phyloP scores from a whole-genome alignment of 2,329 filamentous ascomycete species.

The Monosporascus ibericus region DNA sequence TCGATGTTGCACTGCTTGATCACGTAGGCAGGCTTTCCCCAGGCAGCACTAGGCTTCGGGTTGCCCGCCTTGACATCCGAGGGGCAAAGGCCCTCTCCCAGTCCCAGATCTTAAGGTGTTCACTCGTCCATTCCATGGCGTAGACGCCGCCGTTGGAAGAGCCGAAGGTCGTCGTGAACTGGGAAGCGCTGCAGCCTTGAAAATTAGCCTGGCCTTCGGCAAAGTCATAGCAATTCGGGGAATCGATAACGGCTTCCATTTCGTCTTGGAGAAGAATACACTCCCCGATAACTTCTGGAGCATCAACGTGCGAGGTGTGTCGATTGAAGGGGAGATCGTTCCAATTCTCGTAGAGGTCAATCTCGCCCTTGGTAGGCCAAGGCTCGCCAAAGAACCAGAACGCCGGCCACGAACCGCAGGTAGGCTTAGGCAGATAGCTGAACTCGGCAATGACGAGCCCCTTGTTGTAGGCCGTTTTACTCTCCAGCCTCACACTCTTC shows the following conservation, averaged over 20 bases:
- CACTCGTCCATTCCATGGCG: conserved; percentile 55
- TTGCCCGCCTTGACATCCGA: conserved; percentile 46
- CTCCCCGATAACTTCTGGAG: conserved; percentile 21
- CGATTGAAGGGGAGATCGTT: conserved; percentile 48
- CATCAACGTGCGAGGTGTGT: conserved; percentile 52
- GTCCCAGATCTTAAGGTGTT: conserved; percentile 59
- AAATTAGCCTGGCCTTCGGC: conserved; percentile 27
- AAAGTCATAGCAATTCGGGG: conserved; percentile 35
- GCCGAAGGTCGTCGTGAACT: conserved; percentile 33
- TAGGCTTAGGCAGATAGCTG: conserved; percentile 58
- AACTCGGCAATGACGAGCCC: conserved; percentile 67
- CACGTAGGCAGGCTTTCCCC: conserved; percentile 21
- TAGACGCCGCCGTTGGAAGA: conserved; percentile 35
- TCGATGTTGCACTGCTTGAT: conserved; percentile 21
- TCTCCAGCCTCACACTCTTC: conserved; percentile 59
- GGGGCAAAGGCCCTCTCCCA: conserved; percentile 49
- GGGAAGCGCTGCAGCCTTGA: conserved; percentile 35
- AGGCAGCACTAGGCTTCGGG: conserved; percentile 16
- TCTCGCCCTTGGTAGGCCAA: conserved; percentile 59
- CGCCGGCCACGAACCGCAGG: conserved; percentile 69
- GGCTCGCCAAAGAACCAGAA: conserved; percentile 47
- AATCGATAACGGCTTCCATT: conserved; percentile 27
- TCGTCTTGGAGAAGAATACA: conserved; percentile 27
- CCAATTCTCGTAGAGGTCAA: conserved; percentile 64
- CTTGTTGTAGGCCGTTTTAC: conserved; percentile 54